Base-by-base conservation (phyloP, 2,329 filamentous ascomycete species). In the Canariomyces notabilis region DNA sequence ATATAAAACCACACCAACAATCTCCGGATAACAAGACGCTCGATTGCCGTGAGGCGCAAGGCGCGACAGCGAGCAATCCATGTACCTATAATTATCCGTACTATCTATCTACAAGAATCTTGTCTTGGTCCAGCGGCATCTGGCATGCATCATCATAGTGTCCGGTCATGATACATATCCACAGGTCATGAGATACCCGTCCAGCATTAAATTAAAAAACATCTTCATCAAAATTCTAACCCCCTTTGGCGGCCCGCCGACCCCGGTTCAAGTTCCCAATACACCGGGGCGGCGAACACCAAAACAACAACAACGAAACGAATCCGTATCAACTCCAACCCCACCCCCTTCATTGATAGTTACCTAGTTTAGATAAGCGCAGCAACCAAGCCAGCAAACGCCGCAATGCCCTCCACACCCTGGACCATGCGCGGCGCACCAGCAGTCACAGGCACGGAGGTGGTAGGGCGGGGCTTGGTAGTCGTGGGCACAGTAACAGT, bases 321-420 rank as follows among this genome's bases (percentile, higher is more conserved):
- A 37, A 21, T 18, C n/a, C 6, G 15, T 40, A 11, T 26, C 16
- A n/a, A 32, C 23, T 22, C n/a, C 14, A 12, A n/a, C n/a, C n/a
- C n/a, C n/a, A n/a, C n/a, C n/a, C n/a, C n/a, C n/a, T n/a, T n/a
- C n/a, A n/a, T n/a, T n/a, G n/a, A n/a, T n/a, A n/a, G n/a, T n/a
- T n/a, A n/a, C n/a, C n/a, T n/a, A n/a, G n/a, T 41, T 55, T 55
- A 58, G 20, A 58, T 46, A 20, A 57, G 45, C 23, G 48, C 49
- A 49, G 52, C 55, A 32, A 50, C 42, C 9, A 57, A 26, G 12
- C 52, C 45, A n/a, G 53, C 56, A 11, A 51, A 34, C 37, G 50
- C 50, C 9, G 50, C 51, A 26, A 52, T 20, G 29, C 44, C 44
- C 46, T 49, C 48, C 8, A 53, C 42, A 35, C 45, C 47, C 20